phyloP scores from a whole-genome alignment of 805 yeast species.

The Lipomyces sp. region DNA sequence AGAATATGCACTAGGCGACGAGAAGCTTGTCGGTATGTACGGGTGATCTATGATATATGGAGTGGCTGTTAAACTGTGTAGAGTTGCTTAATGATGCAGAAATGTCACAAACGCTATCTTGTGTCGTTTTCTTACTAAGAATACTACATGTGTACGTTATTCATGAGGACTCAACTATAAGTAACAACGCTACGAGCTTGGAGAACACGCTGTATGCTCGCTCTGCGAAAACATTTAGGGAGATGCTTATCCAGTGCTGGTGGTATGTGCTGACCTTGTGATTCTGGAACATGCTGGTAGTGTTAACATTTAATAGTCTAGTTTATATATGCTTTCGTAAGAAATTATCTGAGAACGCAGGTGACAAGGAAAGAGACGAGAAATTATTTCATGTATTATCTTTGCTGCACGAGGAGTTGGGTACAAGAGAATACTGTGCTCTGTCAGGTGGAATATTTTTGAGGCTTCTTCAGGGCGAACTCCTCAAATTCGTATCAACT shows the following conservation, averaged over 20 bases:
- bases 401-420: conserved; percentile 74
- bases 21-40: conserved; percentile 10
- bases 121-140: conserved; percentile 43
- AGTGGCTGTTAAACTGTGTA: conserved; percentile 45
- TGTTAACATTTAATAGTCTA: conserved; percentile 14
- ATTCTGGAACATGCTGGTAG: conserved; percentile 19
- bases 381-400: conserved; percentile 55
- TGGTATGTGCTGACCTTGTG: conserved; percentile 23
- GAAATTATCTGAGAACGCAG: conserved; percentile 27
- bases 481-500: conserved; percentile 51
- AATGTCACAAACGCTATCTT: conserved; percentile 22
- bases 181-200: conserved; percentile 41
- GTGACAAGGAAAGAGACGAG: conserved; percentile 24
- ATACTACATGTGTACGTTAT: conserved; percentile 46
- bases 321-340: conserved; percentile 48
- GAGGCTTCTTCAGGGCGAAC: conserved; percentile 58
- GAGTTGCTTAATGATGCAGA: conserved; percentile 38
- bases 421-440: conserved; percentile 71
- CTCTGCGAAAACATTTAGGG: conserved; percentile 42
- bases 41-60: conserved; percentile 23
- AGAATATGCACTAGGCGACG: conserved; percentile 11
- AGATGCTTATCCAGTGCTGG: conserved; percentile 46
- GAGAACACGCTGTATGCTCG: conserved; percentile 44
- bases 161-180: conserved; percentile 46
- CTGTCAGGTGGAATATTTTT: conserved; percentile 66